Base-by-base conservation (phyloP, 1,139 yeast species). In the Hemisphaericaspora subhashii region DNA sequence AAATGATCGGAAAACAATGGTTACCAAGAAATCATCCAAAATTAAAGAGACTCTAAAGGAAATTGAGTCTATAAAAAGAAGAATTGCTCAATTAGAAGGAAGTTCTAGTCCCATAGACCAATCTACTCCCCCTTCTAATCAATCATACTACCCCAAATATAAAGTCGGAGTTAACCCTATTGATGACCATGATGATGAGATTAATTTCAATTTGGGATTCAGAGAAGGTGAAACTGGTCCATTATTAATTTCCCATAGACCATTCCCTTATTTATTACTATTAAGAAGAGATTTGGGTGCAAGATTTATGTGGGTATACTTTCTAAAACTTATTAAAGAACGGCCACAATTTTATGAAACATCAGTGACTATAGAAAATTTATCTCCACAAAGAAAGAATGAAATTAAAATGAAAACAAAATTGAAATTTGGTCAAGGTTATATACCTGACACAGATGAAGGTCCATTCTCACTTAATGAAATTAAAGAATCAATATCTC, bases 251-350 rank as follows among this genome's bases (percentile, higher is more conserved):
- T 37, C 37, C 16, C 33, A 43, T 16, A 25, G 46, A 5, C 24
- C 53, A 45, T 20, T 50, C 9, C 50, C 50, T 36, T 46, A 52
- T 20, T 29, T 48, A 23, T 35, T 39, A 7, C 37, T 54, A 15
- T 51, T 54, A 53, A 43, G 51, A 29, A 36, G 54, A 31, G 59
- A 55, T 13, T 45, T 52, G 3, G 57, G 58, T 3, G 44, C 47
- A 3, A 32, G 41, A 13, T 32, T 51, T 9, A 41, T 53, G 10
- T 52, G 52, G 46, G 42, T 45, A 16, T 35, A 32, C 32, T 37
- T 40, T 8, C 14, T 31, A 11, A 33, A 30, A 10, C 23, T 27
- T 4, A 23, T 31, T 17, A 20, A 25, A 7, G 21, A 12, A 12
- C 18, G 26, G 5, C 35, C 22, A 3, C 34, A 23, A 6, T 33